Conservation (phyloP, 1,284 basidiomycete genomes). For the Malassezia nana region DNA sequence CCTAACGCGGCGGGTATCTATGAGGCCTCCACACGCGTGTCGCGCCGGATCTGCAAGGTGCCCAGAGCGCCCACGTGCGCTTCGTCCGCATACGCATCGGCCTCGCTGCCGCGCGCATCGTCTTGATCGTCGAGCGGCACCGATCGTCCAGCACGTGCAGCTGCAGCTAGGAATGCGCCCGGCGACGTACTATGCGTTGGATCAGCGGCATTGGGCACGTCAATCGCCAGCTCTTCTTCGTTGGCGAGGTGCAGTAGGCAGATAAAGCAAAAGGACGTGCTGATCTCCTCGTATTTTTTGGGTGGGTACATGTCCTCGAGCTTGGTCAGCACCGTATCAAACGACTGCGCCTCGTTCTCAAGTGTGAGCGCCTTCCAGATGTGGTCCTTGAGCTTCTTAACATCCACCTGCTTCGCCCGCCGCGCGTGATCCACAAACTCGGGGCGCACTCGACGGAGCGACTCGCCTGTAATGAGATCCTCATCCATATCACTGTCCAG, state of each 20-base stretch:
- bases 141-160: background rate
- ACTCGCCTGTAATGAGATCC: slow-evolving; percentile 73
- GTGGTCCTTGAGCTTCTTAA: slow-evolving; percentile 91
- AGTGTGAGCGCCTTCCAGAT: slow-evolving; percentile 77
- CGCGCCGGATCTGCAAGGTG: slow-evolving; percentile 4
- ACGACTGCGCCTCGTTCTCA: slow-evolving; percentile 46
- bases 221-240: slow-evolving; percentile 65
- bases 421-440: slow-evolving; percentile 91
- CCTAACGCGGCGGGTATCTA: background rate
- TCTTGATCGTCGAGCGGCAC: slow-evolving; percentile 2
- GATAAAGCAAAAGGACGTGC: slow-evolving; percentile 98
- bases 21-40: slow-evolving; percentile 1
- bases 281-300: slow-evolving; percentile 95
- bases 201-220: background rate
- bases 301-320: slow-evolving; percentile 72
- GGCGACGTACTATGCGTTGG: background rate
- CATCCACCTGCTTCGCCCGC: slow-evolving; percentile 90
- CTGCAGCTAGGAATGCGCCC: background rate
- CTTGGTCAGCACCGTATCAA: slow-evolving; percentile 71
- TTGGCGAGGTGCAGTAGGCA: slow-evolving; percentile 89
- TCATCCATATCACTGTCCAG: slow-evolving; percentile 56
- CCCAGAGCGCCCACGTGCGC: slow-evolving; percentile 1
- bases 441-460: slow-evolving; percentile 64
- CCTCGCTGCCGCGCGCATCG: slow-evolving; percentile 3
- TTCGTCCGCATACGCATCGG: background rate